Conservation (phyloP, 352 stramenopile genomes). For the Thraustochytrium sp. region DNA sequence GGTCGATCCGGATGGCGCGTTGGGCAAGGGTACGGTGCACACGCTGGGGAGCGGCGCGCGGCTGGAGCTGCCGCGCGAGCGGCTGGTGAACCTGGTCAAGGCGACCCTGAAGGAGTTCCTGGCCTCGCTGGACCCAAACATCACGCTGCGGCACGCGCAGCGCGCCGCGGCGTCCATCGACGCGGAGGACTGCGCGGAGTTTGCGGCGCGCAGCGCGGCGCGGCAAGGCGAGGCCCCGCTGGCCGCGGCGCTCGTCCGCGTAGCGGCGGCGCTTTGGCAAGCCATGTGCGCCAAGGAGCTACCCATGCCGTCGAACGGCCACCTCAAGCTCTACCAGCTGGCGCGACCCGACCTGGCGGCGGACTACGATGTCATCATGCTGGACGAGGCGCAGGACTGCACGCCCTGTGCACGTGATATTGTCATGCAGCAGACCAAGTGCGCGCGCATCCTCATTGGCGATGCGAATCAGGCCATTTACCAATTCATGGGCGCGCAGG, state of each 20-base stretch:
- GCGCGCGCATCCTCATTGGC: background rate
- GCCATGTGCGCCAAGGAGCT: background rate
- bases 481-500: conserved; percentile 17
- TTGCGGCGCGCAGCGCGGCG: background rate
- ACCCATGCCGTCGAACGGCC: conserved; percentile 1
- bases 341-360: background rate
- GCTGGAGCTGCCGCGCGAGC: background rate
- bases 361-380: conserved; percentile 6
- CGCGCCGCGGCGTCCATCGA: background rate
- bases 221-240: background rate
- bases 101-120: background rate
- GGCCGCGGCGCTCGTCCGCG: background rate
- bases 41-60: background rate
- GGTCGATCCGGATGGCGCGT: background rate
- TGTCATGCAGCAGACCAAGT: conserved; percentile 5
- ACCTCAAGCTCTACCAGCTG: conserved; percentile 35
- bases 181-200: background rate
- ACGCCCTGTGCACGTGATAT: conserved; percentile 24
- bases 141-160: background rate
- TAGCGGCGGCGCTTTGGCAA: background rate
- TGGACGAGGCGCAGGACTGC: conserved; percentile 39
- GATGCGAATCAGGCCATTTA: conserved; percentile 27
- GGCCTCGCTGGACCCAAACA: background rate
- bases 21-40: background rate
- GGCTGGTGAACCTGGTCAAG: background rate